Evolutionary conservation across 2,329 filamentous ascomycete species (phyloP), one percentile per base, ranked within the genome.

Genomic region (Verticillium alfalfae): DNA sequence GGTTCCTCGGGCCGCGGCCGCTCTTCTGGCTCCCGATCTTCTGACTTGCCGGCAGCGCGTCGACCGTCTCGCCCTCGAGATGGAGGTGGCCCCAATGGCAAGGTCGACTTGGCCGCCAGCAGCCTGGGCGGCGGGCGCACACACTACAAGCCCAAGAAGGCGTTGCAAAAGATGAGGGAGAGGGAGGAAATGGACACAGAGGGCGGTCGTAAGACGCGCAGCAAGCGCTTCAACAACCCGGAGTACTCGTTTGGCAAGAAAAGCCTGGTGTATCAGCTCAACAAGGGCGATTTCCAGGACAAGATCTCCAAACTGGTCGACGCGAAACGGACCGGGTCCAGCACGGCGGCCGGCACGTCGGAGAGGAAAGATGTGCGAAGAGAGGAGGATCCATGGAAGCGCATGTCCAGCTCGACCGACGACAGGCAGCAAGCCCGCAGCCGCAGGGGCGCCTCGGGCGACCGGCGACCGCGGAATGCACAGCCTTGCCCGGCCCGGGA

Each of bases 201-300:
- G 15, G 71, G 72, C 8, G 72, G 72, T 16, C 73, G 76, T 3
- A 76, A 79, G 67, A 78, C 83, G 6, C 77, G 84, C 54, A 73
- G 75, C 56, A 78, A 80, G 38, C 78, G 84, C 5, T 87, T 87
- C 67, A 72, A 81, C 57, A 79, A 86, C 62, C 78, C 80, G 0
- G 72, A 78, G 2, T 75, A 71, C 18, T 64, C 69, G 1, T 84
- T 85, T 67, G 85, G 84, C 18, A 84, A 84, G 72, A 78, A 73
- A 56, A 87, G 84, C 65, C 64, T 85, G 16, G 84, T 87, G 2
- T 85, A 84, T 60, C 75, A 81, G 67, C 69, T 83, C 62, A 84
- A 83, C 67, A 75, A 78, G 59, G 83, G 81, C 2, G 63, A 69
- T 22, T 65, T 81, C 36, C 70, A 73, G 56, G 71, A 76, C 2